A percentile compares a stretch with the other conserved stretches of the same genome.
Evolutionary conservation across 495 filamentous ascomycete genomes (phyloP).

Genomic region (Talaromyces proteolyticus): DNA sequence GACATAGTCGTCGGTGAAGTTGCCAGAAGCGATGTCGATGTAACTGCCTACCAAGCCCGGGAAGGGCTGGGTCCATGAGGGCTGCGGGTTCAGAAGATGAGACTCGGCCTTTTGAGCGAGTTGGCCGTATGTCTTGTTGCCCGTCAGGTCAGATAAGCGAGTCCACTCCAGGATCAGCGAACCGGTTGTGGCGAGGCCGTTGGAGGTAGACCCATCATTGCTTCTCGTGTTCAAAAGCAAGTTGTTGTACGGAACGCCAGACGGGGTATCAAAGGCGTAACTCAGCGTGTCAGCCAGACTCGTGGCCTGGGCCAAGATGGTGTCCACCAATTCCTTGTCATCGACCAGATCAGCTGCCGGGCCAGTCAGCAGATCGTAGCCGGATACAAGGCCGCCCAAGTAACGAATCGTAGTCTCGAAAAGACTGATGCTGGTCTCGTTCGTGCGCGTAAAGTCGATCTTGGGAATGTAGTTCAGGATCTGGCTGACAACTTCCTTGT

Average conservation of each 20-base stretch:
- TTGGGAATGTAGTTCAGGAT: slow-evolving; percentile 63
- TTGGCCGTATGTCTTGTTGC: slow-evolving; percentile 56
- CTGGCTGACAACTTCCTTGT: slow-evolving; percentile 56
- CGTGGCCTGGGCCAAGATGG: slow-evolving; percentile 59
- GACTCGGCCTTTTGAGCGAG: slow-evolving; percentile 65
- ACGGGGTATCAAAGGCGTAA: slow-evolving; percentile 70
- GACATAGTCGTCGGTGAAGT: slow-evolving; percentile 59
- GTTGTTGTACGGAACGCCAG: slow-evolving; percentile 72
- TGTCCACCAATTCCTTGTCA: slow-evolving; percentile 41
- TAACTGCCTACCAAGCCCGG: slow-evolving; percentile 70
- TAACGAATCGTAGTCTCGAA: slow-evolving; percentile 94
- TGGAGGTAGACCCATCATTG: slow-evolving; percentile 45
- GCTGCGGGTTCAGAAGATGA: slow-evolving; percentile 64
- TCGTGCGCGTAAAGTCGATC: slow-evolving; percentile 63
- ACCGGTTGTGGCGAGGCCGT: slow-evolving; percentile 66
- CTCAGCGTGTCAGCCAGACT: slow-evolving; percentile 67
- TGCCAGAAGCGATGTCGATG: slow-evolving; percentile 57
- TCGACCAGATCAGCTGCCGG: slow-evolving; percentile 50
- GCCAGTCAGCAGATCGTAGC: slow-evolving; percentile 73
- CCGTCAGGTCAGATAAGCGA: slow-evolving; percentile 70
- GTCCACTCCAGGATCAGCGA: slow-evolving; percentile 84
- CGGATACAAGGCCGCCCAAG: slow-evolving; percentile 72
- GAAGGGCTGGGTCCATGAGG: slow-evolving; percentile 60
- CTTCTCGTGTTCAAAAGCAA: slow-evolving; percentile 50
- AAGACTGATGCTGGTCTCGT: slow-evolving; percentile 52